Conservation (phyloP, 2,329 filamentous ascomycete species). For the Rhynchosporium graminicola region DNA sequence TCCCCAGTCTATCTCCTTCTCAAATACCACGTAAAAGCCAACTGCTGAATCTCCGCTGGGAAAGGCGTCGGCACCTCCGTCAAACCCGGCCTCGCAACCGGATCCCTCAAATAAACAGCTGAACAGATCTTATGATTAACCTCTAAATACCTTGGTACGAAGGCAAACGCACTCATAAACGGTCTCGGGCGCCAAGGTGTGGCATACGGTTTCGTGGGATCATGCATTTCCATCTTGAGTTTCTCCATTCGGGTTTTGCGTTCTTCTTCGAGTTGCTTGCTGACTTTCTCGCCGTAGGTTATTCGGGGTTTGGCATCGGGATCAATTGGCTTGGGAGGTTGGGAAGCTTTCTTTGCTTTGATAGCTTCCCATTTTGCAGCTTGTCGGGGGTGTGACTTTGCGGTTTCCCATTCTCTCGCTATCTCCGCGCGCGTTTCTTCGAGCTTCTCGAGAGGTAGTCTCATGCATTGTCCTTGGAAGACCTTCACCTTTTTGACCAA, state of each 20-base stretch:
- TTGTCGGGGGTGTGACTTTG: slow-evolving; percentile 2
- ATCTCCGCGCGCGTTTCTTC: slow-evolving; percentile 12
- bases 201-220: slow-evolving; percentile 77
- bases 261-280: slow-evolving; percentile 35
- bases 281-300: slow-evolving; percentile 32
- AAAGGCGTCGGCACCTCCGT: slow-evolving; percentile 88
- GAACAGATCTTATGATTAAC: slow-evolving; percentile 97
- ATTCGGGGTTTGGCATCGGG: not conserved
- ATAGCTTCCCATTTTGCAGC: slow-evolving; percentile 2
- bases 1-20: slow-evolving; percentile 39
- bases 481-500: slow-evolving; percentile 9
- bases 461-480: slow-evolving; percentile 8
- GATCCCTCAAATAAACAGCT: slow-evolving; percentile 92
- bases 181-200: slow-evolving; percentile 88
- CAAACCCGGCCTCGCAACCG: slow-evolving; percentile 78
- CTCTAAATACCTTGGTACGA: slow-evolving; percentile 92
- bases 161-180: slow-evolving; percentile 90
- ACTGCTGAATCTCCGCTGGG: slow-evolving; percentile 65
- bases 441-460: slow-evolving; percentile 8
- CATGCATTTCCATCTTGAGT: slow-evolving; percentile 75
- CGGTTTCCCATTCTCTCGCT: slow-evolving; percentile 5
- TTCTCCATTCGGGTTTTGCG: slow-evolving; percentile 56
- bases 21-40: slow-evolving; percentile 95
- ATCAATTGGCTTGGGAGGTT: not conserved
- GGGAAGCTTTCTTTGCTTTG: not conserved